Percentiles rank a stretch among this genome's conserved stretches.
Evolutionary conservation across 1,284 basidiomycete genomes (phyloP).

Genomic region (Rhodofomes roseus): DNA sequence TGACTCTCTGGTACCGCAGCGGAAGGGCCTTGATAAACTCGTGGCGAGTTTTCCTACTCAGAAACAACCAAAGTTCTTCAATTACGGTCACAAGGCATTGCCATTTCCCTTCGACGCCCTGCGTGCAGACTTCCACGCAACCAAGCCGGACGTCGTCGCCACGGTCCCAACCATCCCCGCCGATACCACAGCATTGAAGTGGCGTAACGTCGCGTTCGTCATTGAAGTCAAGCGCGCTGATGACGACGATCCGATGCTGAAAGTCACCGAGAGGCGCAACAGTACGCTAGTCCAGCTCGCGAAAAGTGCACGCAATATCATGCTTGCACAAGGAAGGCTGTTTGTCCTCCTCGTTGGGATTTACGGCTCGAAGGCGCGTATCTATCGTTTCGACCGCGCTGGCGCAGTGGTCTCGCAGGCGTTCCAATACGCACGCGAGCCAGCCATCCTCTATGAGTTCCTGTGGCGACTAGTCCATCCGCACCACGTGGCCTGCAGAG

Average conservation of each 20-base stretch:
- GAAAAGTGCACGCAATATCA: constrained; percentile 8
- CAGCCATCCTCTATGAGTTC: constrained; percentile 9
- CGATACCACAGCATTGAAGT: background rate
- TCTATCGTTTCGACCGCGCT: constrained; percentile 15
- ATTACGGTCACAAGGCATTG: background rate
- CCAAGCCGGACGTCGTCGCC: background rate
- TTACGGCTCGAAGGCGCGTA: constrained; percentile 12
- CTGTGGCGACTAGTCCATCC: constrained; percentile 16
- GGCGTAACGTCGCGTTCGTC: background rate
- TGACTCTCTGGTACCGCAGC: too few species aligned
- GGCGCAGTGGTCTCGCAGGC: constrained; percentile 5
- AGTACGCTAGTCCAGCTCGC: constrained; percentile 2
- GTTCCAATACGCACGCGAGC: constrained; percentile 5
- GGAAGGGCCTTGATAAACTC: background rate
- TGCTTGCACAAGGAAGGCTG: constrained; percentile 8
- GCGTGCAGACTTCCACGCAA: background rate
- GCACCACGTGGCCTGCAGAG: background rate
- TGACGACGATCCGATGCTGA: background rate
- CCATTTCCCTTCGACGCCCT: background rate
- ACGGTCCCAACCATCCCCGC: background rate
- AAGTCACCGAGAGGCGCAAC: background rate
- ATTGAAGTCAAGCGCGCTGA: background rate
- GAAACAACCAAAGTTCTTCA: background rate
- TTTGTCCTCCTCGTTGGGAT: constrained; percentile 10
- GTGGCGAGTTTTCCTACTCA: background rate